Evolutionary conservation across 352 stramenopile genomes (phyloP), one percentile per base, ranked within the genome.

Genomic region (Elongisporangium prolatum): DNA sequence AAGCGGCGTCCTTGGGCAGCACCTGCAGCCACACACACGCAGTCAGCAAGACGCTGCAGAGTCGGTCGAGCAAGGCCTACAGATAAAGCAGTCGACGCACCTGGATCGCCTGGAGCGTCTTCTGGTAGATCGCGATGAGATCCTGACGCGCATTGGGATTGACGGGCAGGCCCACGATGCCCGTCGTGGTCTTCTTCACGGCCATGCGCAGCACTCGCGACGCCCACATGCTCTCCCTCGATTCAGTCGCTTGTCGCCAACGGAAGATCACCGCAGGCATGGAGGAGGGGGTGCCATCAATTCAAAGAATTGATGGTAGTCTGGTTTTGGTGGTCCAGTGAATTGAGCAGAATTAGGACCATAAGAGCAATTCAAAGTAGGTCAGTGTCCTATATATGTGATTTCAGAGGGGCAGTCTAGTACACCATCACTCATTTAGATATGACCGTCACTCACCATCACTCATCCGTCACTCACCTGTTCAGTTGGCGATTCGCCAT

Each of bases 181-280:
- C 86, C 69, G 86, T 96, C 61, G 84, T 79, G 54, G 84, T 93
- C 80, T 96, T 96, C 58, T 72, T 88, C 68, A 92, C 84, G 53
- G 84, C 83, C 82, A 93, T 91, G 52, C 77, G 78, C 65, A 95
- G 72, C 71, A 91, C 72, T 67, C 83, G 81, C 48, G 85, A 87
- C 60, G 80, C 83, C 73, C 86, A 92, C 85, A 95, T 95, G 53
- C 52, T 83, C 47, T 34, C 57, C 56, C 51, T 54, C 16, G 57
- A 7, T n/a, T 38, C 18, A 14, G 11, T 9, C 24, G 52, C 56
- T 68, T 20, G 54, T 57, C 49, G 50, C 61, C 28, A 40, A 40
- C 28, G 28, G 28, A 40, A 40, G 28, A 40, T 40, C 28, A 40
- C 28, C 28, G 28, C 28, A 40, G 5, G 28, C 28, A 40, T 40